phyloP scores from a whole-genome alignment of 192 early-diverging fungal species.

The Coemansia javaensis region DNA sequence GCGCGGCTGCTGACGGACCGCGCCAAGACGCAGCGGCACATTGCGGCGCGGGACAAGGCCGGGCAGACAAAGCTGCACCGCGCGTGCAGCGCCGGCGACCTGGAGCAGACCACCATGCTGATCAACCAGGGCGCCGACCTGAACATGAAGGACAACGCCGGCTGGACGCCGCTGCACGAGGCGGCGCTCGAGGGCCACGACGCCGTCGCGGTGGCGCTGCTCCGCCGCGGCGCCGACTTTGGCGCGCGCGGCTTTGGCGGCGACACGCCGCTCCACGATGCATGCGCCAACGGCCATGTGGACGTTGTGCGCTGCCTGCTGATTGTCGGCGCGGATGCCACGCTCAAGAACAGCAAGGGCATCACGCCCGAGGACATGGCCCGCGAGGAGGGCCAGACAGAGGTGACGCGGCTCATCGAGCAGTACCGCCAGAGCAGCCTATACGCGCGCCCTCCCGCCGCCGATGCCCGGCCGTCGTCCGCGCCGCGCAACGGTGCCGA shows the following conservation, averaged over 20 bases:
- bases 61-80: conserved; percentile 65
- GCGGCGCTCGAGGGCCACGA: conserved; percentile 56
- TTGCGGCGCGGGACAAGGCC: conserved; percentile 49
- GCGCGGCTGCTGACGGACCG: conserved; percentile 37
- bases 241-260: conserved; percentile 56
- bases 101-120: conserved; percentile 44
- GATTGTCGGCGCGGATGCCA: conserved; percentile 30
- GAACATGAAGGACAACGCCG: conserved; percentile 61
- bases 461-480: neutral
- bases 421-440: conserved; percentile 3
- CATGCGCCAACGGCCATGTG: conserved; percentile 54
- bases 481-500: no score
- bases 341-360: conserved; percentile 39
- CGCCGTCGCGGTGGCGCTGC: conserved; percentile 24
- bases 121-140: conserved; percentile 62
- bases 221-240: conserved; percentile 57
- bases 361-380: conserved; percentile 54
- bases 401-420: conserved; percentile 27
- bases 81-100: conserved; percentile 55
- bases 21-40: conserved; percentile 27
- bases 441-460: neutral
- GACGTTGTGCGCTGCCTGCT: conserved; percentile 36
- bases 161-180: conserved; percentile 66
- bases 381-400: conserved; percentile 43
- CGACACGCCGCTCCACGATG: conserved; percentile 64